These are phyloP conservation scores for Haematococcus lacustris DNA, from an alignment of 139 green algal genomes.

Conservation along the genomic window DNA sequence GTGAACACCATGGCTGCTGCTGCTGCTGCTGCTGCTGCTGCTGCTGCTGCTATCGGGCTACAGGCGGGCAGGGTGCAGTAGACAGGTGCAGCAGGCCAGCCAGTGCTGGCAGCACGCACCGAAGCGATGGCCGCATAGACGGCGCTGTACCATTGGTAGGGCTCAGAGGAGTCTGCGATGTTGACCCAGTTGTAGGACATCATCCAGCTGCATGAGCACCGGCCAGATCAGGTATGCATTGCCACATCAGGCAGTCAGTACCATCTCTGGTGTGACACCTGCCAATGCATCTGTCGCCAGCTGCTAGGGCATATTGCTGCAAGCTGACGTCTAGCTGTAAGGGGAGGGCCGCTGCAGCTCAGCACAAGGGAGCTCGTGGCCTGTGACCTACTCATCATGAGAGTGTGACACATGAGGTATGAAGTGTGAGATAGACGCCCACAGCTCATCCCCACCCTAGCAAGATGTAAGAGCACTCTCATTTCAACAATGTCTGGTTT, in stretches of 20 bases:
- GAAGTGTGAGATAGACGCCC: too few species aligned
- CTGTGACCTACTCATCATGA: neutral
- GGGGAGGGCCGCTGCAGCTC: neutral
- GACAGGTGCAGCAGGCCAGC: neutral
- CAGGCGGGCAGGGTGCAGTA: neutral
- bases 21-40: neutral
- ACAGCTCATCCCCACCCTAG: neutral
- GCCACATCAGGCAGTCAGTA: neutral
- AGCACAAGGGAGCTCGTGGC: neutral
- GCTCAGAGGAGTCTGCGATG: slow-evolving; percentile 1
- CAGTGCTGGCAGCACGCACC: slow-evolving; percentile 10
- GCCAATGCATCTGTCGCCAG: neutral
- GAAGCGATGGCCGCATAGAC: slow-evolving; percentile 28
- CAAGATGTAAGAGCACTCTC: neutral
- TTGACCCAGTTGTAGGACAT: slow-evolving; percentile 9
- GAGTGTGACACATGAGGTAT: neutral
- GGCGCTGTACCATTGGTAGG: slow-evolving; percentile 24
- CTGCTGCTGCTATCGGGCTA: neutral
- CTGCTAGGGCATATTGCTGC: neutral
- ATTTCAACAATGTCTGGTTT: neutral
- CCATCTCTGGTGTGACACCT: neutral
- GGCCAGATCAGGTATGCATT: too few species aligned
- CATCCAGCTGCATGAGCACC: slow-evolving; percentile 36
- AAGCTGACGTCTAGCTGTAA: neutral
- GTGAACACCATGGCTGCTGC: neutral